These are phyloP conservation scores for Excoecaria cochinchinensis DNA, from an alignment of 345 rosid species.

Conservation along the genomic window DNA sequence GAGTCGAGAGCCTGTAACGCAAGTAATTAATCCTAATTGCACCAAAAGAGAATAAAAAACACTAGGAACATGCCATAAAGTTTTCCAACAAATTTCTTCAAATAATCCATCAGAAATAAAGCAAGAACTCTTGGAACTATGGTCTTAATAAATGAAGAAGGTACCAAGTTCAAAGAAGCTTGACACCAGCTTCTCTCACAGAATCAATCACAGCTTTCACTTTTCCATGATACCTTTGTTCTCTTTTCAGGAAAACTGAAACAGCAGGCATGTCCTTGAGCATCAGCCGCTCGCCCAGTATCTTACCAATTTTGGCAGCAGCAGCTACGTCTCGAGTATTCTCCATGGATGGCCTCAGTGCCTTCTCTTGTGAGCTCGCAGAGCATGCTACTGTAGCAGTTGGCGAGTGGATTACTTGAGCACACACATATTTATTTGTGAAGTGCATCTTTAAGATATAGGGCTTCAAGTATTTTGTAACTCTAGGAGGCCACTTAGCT, in stretches of 20 bases:
- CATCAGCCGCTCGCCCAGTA: slow-evolving; percentile 68
- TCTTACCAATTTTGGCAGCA: slow-evolving; percentile 79
- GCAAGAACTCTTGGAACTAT: neutral
- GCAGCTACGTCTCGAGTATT: slow-evolving; percentile 77
- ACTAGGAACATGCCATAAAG: too few species aligned
- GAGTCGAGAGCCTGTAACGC: too few species aligned
- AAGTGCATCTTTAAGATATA: slow-evolving; percentile 73
- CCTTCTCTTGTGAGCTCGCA: slow-evolving; percentile 83
- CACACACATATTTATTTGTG: slow-evolving; percentile 69
- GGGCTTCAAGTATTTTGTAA: slow-evolving; percentile 62
- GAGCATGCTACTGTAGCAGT: slow-evolving; percentile 74
- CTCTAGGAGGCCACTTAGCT: slow-evolving; percentile 54
- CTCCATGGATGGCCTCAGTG: slow-evolving; percentile 54
- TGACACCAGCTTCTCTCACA: slow-evolving; percentile 61
- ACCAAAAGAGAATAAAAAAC: too few species aligned
- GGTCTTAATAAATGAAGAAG: neutral
- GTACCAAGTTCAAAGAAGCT: slow-evolving; percentile 40
- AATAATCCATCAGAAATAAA: neutral
- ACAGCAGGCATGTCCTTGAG: slow-evolving; percentile 73
- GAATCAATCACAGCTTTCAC: slow-evolving; percentile 86
- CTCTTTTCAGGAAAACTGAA: slow-evolving; percentile 56
- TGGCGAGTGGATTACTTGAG: slow-evolving; percentile 80
- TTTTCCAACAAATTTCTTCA: neutral
- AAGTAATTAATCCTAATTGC: neutral
- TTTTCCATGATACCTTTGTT: slow-evolving; percentile 84